A percentile compares a stretch with the other conserved stretches of the same genome.
phyloP scores from a whole-genome alignment of 257 asterid species.

The Salvia splendens region DNA sequence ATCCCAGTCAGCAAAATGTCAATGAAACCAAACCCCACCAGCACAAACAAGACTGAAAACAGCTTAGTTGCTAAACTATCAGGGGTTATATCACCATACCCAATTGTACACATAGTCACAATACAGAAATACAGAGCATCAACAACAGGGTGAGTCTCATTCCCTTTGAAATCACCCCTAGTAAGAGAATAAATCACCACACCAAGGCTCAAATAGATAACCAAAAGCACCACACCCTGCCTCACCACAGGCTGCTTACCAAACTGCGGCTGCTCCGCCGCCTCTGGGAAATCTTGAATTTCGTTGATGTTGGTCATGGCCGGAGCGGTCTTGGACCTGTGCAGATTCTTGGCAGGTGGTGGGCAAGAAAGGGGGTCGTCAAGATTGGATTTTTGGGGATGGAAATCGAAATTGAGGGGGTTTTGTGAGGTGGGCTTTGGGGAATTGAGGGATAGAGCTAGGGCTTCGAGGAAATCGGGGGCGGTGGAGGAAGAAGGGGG shows the following conservation, averaged over 20 bases:
- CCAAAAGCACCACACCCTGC: slow-evolving; percentile 67
- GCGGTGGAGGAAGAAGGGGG: slow-evolving; percentile 44
- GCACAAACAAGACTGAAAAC: too few species aligned
- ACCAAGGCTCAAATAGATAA: slow-evolving; percentile 77
- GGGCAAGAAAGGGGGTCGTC: slow-evolving; percentile 46
- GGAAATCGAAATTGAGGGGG: slow-evolving; percentile 10
- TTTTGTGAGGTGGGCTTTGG: slow-evolving; percentile 32
- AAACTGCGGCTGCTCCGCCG: slow-evolving; percentile 55
- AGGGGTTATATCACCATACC: too few species aligned
- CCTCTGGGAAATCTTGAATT: slow-evolving; percentile 22
- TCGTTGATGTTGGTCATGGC: slow-evolving; percentile 81
- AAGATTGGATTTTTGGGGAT: slow-evolving; percentile 30
- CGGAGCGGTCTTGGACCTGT: slow-evolving; percentile 82
- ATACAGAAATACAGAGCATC: too few species aligned
- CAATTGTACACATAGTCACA: too few species aligned
- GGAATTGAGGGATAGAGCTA: slow-evolving; percentile 37
- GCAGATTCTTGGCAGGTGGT: slow-evolving; percentile 55
- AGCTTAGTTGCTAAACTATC: too few species aligned
- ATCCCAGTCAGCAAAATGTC: too few species aligned
- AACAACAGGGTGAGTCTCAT: too few species aligned
- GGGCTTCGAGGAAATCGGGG: slow-evolving; percentile 47
- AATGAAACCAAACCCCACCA: too few species aligned
- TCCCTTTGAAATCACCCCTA: slow-evolving; percentile 57
- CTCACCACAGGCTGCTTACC: slow-evolving; percentile 52
- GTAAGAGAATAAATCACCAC: slow-evolving; percentile 61